Base-by-base conservation (phyloP, 768 basidiomycete genomes). In the Kwoniella dendrophila region DNA sequence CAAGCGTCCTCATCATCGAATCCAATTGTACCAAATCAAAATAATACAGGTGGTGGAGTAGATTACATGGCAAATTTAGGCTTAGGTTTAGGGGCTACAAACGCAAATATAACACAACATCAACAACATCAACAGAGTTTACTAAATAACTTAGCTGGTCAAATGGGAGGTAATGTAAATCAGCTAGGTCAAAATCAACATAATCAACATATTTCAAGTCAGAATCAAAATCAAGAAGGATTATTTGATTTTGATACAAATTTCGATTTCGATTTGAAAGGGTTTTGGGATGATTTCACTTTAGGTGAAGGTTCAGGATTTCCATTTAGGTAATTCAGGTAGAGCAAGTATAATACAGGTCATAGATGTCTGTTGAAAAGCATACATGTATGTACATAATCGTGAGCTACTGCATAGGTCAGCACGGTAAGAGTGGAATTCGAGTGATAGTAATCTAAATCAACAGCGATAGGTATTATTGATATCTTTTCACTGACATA, bases 241-340 rank as follows among this genome's bases (percentile, higher is more conserved):
- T 34, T 74, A 26, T 74, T 74, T 27, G 70, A 74, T 33, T 71
- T 74, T 50, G 72, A 71, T 52, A 66, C 57, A 4, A 64, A 66
- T 62, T 36, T 70, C 53, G 66, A 67, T 24, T 74, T 74, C 50
- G 71, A 74, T 43, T 50, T 74, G 11, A 70, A 74, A 22, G 72
- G 70, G 1, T 74, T 74, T 44, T 74, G 67, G 68, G 72, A 71
- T 27, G 72, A 74, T 57, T 74, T 71, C 61, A 69, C 70, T 2
- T 49, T 67, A 3, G 72, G 67, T 8, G 70, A 69, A 50, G 62
- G 62, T 2, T 65, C 68, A 44, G 70, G 68, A 6, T 71, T 74
- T 40, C 70, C 72, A 22, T 74, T 74, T 59, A 59, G 59, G 34
- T 74, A 33, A 43, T 14, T 43, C n/a, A 44, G 18, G 40, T 24